Evolutionary conservation across 2,329 filamentous ascomycete genomes (phyloP).

Genomic region (Talaromyces amestolkiae): DNA sequence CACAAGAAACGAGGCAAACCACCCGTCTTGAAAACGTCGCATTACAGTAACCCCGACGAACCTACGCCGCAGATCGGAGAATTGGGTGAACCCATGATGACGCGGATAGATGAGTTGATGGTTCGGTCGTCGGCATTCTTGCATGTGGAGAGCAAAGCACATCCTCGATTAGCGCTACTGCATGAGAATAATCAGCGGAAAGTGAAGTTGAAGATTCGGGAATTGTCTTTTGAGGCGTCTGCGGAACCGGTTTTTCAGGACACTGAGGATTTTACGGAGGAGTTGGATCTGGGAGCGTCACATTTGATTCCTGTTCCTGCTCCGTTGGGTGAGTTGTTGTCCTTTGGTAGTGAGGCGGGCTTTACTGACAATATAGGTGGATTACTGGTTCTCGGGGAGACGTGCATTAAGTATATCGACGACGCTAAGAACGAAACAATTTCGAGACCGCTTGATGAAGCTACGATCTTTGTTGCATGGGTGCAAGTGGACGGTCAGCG

Average conservation of each 20-base stretch:
- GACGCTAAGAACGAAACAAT: conserved; percentile 68
- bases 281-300: conserved; percentile 59
- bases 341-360: neutral
- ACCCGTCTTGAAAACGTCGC: conserved; percentile 22
- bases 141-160: conserved; percentile 50
- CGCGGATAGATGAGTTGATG: conserved; percentile 64
- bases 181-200: conserved; percentile 62
- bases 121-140: conserved; percentile 66
- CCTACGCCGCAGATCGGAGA: conserved; percentile 47
- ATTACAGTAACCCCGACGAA: conserved; percentile 21
- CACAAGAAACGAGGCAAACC: conserved; percentile 44
- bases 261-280: conserved; percentile 50
- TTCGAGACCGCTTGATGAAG: conserved; percentile 64
- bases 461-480: conserved; percentile 90
- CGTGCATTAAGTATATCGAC: conserved; percentile 79
- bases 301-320: conserved; percentile 61
- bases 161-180: conserved; percentile 63
- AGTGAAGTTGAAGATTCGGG: conserved; percentile 55
- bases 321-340: conserved; percentile 48
- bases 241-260: conserved; percentile 55
- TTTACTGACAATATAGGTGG: conserved; percentile 53
- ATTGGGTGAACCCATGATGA: conserved; percentile 60
- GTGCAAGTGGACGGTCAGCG: conserved; percentile 75
- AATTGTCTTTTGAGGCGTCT: conserved; percentile 52
- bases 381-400: conserved; percentile 73